Evolutionary conservation across 208 protist species (phyloP).

Genomic region (Willaertia magna): DNA sequence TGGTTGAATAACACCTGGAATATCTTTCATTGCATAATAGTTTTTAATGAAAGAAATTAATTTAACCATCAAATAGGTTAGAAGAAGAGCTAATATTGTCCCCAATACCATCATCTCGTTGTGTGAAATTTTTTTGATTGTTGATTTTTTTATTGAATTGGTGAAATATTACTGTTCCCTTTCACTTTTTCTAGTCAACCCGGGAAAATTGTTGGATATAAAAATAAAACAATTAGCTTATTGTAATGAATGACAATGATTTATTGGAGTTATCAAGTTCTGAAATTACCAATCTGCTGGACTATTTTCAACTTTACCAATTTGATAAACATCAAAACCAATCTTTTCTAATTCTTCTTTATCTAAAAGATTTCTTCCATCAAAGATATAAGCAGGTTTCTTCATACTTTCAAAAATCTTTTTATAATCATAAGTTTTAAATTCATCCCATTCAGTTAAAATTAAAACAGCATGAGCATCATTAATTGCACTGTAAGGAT

Average conservation of each 20-base stretch:
- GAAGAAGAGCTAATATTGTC: too few relatives aligned
- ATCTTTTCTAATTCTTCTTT: slow-evolving; percentile 46
- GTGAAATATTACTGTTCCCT: too few relatives aligned
- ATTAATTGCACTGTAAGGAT: slow-evolving; percentile 53
- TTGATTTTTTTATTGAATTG: too few relatives aligned
- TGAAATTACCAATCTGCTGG: neutral
- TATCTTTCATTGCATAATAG: too few relatives aligned
- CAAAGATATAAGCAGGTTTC: slow-evolving; percentile 87
- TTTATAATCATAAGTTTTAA: slow-evolving; percentile 67
- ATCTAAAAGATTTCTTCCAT: slow-evolving; percentile 74
- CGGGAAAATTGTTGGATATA: too few relatives aligned
- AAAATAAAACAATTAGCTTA: too few relatives aligned
- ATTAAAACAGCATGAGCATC: slow-evolving; percentile 72
- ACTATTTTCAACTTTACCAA: slow-evolving; percentile 42
- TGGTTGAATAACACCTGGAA: too few relatives aligned
- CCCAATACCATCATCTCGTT: too few relatives aligned
- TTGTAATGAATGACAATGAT: neutral
- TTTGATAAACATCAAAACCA: slow-evolving; percentile 68
- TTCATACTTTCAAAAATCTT: slow-evolving; percentile 70
- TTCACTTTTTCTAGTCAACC: too few relatives aligned
- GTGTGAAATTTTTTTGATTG: too few relatives aligned
- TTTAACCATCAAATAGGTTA: too few relatives aligned
- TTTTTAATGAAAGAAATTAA: too few relatives aligned
- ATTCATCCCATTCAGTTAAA: slow-evolving; percentile 95
- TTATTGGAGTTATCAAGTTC: neutral